These are phyloP conservation scores for Leptomonas seymouri DNA, from an alignment of 208 protist genomes.

Conservation along the genomic window DNA sequence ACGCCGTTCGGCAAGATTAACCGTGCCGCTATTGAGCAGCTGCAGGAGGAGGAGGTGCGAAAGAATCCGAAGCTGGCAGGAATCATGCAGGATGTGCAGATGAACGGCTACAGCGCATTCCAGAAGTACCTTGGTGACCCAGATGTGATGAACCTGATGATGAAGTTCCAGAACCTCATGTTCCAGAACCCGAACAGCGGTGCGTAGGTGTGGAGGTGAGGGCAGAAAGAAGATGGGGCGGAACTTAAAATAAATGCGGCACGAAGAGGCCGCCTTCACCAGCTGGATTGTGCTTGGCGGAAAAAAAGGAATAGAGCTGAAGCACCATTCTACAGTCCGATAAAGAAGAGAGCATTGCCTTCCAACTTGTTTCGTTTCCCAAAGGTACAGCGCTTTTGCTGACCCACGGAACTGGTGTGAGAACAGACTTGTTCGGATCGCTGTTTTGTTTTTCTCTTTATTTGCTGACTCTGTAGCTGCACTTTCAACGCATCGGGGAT, in stretches of 20 bases:
- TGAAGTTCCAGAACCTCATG: constrained; percentile 80
- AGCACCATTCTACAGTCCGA: no score
- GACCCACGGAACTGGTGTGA: no score
- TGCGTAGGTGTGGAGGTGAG: constrained; percentile 3
- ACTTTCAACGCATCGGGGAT: no score
- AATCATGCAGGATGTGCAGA: constrained; percentile 86
- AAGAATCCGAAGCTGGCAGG: constrained; percentile 83
- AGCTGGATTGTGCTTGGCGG: no score
- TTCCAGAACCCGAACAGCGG: constrained; percentile 34
- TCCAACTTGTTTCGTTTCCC: no score
- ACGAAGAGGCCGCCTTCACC: not conserved
- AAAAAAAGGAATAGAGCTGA: not conserved
- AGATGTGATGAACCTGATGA: constrained; percentile 90
- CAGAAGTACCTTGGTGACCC: constrained; percentile 92
- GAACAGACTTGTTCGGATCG: no score
- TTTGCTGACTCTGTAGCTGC: no score
- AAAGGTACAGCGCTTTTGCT: no score
- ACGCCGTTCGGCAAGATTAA: constrained; percentile 86
- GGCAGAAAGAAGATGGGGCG: not conserved
- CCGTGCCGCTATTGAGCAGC: constrained; percentile 55
- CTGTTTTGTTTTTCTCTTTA: no score
- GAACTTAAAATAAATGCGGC: not conserved
- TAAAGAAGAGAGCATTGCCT: no score
- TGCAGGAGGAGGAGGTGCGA: constrained; percentile 76
- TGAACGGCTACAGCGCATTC: constrained; percentile 83